Percentiles rank a stretch among this genome's conserved stretches.
These are phyloP conservation scores for Ceratobasidium papillatum DNA, from an alignment of 1,284 basidiomycete species.

Conservation along the genomic window DNA sequence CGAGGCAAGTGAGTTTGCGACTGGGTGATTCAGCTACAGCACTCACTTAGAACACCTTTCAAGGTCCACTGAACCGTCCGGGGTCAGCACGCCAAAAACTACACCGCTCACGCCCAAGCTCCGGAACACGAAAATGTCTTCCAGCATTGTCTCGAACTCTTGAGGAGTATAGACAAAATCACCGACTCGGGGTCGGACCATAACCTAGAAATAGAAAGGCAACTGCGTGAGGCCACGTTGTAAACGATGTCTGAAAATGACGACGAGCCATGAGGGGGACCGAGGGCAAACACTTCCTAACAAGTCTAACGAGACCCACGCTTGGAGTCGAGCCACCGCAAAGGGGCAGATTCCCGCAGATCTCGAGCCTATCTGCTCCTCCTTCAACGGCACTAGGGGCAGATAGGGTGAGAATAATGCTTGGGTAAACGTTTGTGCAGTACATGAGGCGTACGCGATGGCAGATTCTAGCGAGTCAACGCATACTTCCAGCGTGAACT, in stretches of 20 bases:
- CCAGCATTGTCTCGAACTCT: slow-evolving; percentile 75
- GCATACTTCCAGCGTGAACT: slow-evolving; percentile 41
- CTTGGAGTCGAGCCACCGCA: slow-evolving; percentile 84
- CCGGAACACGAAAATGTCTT: slow-evolving; percentile 72
- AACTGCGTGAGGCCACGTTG: slow-evolving; percentile 18
- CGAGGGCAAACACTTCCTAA: slow-evolving; percentile 60
- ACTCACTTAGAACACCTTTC: slow-evolving; percentile 61
- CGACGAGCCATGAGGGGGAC: slow-evolving; percentile 71
- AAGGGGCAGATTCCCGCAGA: slow-evolving; percentile 74
- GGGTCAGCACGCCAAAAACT: slow-evolving; percentile 72
- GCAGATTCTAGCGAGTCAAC: slow-evolving; percentile 44
- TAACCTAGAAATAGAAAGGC: slow-evolving; percentile 58
- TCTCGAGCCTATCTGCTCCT: slow-evolving; percentile 77
- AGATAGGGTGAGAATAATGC: background rate
- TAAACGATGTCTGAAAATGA: background rate
- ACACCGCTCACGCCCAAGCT: slow-evolving; percentile 66
- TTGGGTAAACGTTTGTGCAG: background rate
- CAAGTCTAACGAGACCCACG: slow-evolving; percentile 68
- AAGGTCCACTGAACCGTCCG: slow-evolving; percentile 68
- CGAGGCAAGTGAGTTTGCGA: background rate
- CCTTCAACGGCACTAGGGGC: slow-evolving; percentile 65
- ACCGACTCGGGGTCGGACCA: slow-evolving; percentile 80
- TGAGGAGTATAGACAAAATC: slow-evolving; percentile 74
- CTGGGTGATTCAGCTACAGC: background rate
- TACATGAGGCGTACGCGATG: slow-evolving; percentile 37